These are phyloP conservation scores for Oidium heveae DNA, from an alignment of 2,329 filamentous ascomycete genomes.

Conservation along the genomic window DNA sequence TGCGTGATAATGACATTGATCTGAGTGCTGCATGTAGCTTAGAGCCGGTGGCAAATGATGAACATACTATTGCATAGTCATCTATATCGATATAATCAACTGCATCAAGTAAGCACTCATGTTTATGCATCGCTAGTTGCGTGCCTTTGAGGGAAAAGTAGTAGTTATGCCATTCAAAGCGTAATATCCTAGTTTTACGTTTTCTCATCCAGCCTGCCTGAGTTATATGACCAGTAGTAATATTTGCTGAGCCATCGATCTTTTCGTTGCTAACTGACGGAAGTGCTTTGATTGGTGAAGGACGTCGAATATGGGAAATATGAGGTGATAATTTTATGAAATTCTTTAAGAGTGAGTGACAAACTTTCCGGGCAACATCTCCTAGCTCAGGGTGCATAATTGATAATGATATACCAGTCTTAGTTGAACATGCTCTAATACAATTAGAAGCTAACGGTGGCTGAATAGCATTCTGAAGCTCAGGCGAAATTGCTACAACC, in stretches of 20 bases:
- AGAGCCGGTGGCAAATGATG: slow-evolving; percentile 39
- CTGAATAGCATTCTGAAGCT: slow-evolving; percentile 17
- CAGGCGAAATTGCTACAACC: slow-evolving; percentile 25
- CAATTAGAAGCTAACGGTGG: neutral
- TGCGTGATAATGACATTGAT: slow-evolving; percentile 38
- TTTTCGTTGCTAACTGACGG: slow-evolving; percentile 4
- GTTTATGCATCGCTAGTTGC: slow-evolving; percentile 50
- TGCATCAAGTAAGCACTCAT: slow-evolving; percentile 24
- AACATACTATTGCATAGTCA: slow-evolving; percentile 72
- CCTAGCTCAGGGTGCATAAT: slow-evolving; percentile 16
- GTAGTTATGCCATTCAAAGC: slow-evolving; percentile 81
- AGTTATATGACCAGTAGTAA: slow-evolving; percentile 13
- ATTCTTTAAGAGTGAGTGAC: slow-evolving; percentile 79
- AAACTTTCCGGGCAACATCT: slow-evolving; percentile 51
- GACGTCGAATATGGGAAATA: slow-evolving; percentile 4
- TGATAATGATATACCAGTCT: slow-evolving; percentile 54
- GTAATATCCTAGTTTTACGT: slow-evolving; percentile 67
- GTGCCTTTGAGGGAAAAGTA: slow-evolving; percentile 69
- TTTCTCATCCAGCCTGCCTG: slow-evolving; percentile 86
- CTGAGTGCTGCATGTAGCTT: slow-evolving; percentile 80
- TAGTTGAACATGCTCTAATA: slow-evolving; percentile 39
- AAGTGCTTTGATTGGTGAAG: slow-evolving; percentile 10
- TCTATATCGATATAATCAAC: slow-evolving; percentile 69
- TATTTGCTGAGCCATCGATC: neutral
- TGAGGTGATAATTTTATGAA: slow-evolving; percentile 21